Base-by-base conservation (phyloP, 2,329 filamentous ascomycete genomes). In the Aspergillus pseudoglaucus region DNA sequence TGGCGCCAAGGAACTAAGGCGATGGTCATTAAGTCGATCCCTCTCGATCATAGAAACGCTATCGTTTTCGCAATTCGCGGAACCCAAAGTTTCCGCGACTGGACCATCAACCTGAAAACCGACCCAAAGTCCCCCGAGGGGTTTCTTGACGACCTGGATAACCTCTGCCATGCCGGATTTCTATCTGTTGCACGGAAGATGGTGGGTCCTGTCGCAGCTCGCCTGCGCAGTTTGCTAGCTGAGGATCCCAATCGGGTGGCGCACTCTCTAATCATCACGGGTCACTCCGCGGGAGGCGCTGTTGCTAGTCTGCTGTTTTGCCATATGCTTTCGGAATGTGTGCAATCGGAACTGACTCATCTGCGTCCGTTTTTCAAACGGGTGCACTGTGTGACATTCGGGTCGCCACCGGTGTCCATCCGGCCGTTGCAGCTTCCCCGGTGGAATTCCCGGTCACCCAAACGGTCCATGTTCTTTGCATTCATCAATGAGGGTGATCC, bases 401-500 rank as follows among this genome's bases (percentile, higher is more conserved):
- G 89, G n/a, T 79, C 87, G 0, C 89, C 89, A 1, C 88, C 89
- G 0, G 75, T 94, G 2, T 85, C 83, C 17, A 74, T 90, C 0
- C 73, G 86, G 1, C 87, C 88, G 0, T 69, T 94, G 2, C 61
- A 74, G 23, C 85, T 80, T 54, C 83, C 66, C 0, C 65, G 73
- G 10, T 65, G 79, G 18, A 67, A 75, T 23, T 89, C 87, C 61
- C 37, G 17, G 8, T 18, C 37, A 12, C 37, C 15, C 17, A 39
- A 20, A 12, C 6, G 17, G 18, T 89, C 82, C 48, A 63, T 91
- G 4, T 95, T 95, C 63, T 77, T 88, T 45, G 81, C 79, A 38
- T 89, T 95, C 61, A 75, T 90, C 58, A 95, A 95, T 60, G 88
- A 95, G 64, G 89, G 89, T 3, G 90, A 95, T 55, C 88, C 87